A percentile compares a stretch with the other conserved stretches of the same genome.
These are phyloP conservation scores for Boletus pseudo-olivaceus DNA, from an alignment of 768 basidiomycete species.

Conservation along the genomic window DNA sequence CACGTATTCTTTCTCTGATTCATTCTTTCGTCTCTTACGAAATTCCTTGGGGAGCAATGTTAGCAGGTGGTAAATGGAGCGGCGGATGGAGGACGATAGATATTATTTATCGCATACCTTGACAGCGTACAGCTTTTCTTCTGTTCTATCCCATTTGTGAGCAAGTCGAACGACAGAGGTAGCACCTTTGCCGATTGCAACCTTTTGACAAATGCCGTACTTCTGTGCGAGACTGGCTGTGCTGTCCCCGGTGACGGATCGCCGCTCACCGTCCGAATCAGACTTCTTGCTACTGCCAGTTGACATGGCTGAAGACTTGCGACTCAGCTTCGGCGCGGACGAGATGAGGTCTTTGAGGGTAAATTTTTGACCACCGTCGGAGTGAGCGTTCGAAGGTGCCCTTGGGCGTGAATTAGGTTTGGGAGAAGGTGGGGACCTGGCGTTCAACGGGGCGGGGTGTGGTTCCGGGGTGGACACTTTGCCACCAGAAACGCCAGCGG, in stretches of 20 bases:
- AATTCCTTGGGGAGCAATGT: constrained; percentile 67
- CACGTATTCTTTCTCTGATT: constrained; percentile 98
- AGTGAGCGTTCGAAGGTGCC: constrained; percentile 47
- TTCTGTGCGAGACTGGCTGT: constrained; percentile 71
- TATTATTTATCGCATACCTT: constrained; percentile 59
- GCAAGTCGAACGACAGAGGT: constrained; percentile 94
- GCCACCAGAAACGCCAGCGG: constrained; percentile 37
- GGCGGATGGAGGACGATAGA: neutral
- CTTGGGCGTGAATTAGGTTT: constrained; percentile 29
- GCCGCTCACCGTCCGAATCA: constrained; percentile 55
- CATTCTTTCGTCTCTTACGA: constrained; percentile 95
- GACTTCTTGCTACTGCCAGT: constrained; percentile 61
- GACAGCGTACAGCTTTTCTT: constrained; percentile 97
- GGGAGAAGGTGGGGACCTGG: constrained; percentile 16
- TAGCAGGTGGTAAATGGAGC: neutral
- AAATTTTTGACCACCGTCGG: constrained; percentile 70
- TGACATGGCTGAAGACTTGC: constrained; percentile 71
- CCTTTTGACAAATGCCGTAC: constrained; percentile 95
- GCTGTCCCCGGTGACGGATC: constrained; percentile 48
- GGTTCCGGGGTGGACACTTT: constrained; percentile 31
- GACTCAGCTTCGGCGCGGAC: constrained; percentile 67
- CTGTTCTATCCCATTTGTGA: constrained; percentile 96
- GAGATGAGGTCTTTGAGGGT: constrained; percentile 78
- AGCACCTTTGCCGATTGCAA: constrained; percentile 97
- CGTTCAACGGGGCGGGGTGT: constrained; percentile 21